A percentile compares a stretch with the other conserved stretches of the same genome.
Evolutionary conservation across 768 basidiomycete species (phyloP).

Genomic region (Leccinum boreale): DNA sequence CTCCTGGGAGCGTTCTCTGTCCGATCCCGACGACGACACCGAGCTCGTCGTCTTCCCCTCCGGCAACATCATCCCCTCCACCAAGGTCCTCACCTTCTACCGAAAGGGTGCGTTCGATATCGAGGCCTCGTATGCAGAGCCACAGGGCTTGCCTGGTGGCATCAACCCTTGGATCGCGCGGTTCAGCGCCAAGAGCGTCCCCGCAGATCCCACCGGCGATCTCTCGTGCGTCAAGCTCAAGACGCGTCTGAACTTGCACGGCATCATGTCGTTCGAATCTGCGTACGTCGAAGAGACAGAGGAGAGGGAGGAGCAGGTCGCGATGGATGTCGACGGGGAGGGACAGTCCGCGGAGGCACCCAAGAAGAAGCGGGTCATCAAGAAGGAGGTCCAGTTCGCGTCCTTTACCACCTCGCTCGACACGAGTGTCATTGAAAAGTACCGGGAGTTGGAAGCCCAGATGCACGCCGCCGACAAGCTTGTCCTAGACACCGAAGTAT

Average conservation of each 20-base stretch:
- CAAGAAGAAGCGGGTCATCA: constrained; percentile 88
- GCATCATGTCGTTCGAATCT: constrained; percentile 80
- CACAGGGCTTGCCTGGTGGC: constrained; percentile 63
- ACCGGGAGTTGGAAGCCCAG: constrained; percentile 79
- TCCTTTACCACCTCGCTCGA: constrained; percentile 64
- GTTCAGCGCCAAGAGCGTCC: constrained; percentile 82
- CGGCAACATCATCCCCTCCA: constrained; percentile 85
- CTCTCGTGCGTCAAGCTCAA: constrained; percentile 85
- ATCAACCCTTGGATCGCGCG: constrained; percentile 84
- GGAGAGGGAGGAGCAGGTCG: constrained; percentile 64
- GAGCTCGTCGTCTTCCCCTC: constrained; percentile 88
- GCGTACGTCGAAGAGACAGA: constrained; percentile 83
- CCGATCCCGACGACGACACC: constrained; percentile 85
- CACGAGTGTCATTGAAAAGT: constrained; percentile 54
- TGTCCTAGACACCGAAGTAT: constrained; percentile 94
- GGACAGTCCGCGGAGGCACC: constrained; percentile 38
- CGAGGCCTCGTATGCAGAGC: constrained; percentile 81
- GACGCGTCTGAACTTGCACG: constrained; percentile 82
- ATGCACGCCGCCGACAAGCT: constrained; percentile 94
- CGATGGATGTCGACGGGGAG: constrained; percentile 66
- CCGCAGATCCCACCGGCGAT: constrained; percentile 65
- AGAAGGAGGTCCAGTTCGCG: constrained; percentile 77
- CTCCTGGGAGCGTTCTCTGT: constrained; percentile 72
- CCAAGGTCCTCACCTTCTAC: constrained; percentile 94
- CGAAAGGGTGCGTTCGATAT: constrained; percentile 86